A percentile compares a stretch with the other conserved stretches of the same genome.
Evolutionary conservation across 768 basidiomycete species (phyloP).

Genomic region (Russula compacta): DNA sequence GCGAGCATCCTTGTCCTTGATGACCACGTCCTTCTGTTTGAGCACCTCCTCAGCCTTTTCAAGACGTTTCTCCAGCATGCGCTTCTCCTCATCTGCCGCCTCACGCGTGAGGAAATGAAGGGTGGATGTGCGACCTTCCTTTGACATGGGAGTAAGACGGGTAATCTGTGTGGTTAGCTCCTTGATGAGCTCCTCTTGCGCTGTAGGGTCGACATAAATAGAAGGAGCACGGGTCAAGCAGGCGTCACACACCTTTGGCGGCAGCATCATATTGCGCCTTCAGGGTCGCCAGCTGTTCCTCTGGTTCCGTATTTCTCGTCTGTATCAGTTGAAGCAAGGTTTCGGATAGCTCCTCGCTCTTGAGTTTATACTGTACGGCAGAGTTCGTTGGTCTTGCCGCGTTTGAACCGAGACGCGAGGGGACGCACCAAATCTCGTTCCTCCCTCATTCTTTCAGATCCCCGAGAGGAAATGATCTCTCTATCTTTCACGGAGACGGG

Average conservation of each 20-base stretch:
- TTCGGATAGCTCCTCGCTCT: constrained; percentile 32
- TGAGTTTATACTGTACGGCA: constrained; percentile 11
- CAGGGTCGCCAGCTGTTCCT: constrained; percentile 42
- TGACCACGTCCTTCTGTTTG: constrained; percentile 34
- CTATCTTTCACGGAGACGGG: not conserved
- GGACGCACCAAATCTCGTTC: constrained; percentile 25
- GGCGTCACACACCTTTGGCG: constrained; percentile 37
- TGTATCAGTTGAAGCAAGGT: constrained; percentile 53
- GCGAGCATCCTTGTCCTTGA: constrained; percentile 37
- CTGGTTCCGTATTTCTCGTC: constrained; percentile 57
- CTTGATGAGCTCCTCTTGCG: constrained; percentile 45
- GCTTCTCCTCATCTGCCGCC: constrained; percentile 61
- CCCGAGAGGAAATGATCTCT: not conserved
- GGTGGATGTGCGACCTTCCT: constrained; percentile 39
- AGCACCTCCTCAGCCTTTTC: constrained; percentile 34
- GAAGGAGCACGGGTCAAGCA: not conserved
- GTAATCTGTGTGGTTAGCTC: constrained; percentile 48
- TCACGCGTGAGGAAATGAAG: constrained; percentile 67
- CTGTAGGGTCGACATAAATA: constrained; percentile 29
- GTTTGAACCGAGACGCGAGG: not conserved
- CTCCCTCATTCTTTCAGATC: constrained; percentile 19
- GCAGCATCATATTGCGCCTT: constrained; percentile 43
- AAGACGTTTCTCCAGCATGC: constrained; percentile 40
- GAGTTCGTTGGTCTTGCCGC: not conserved
- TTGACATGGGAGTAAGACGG: constrained; percentile 45